phyloP scores from a whole-genome alignment of 1,284 basidiomycete genomes.

The Anthracocystis walkeri region DNA sequence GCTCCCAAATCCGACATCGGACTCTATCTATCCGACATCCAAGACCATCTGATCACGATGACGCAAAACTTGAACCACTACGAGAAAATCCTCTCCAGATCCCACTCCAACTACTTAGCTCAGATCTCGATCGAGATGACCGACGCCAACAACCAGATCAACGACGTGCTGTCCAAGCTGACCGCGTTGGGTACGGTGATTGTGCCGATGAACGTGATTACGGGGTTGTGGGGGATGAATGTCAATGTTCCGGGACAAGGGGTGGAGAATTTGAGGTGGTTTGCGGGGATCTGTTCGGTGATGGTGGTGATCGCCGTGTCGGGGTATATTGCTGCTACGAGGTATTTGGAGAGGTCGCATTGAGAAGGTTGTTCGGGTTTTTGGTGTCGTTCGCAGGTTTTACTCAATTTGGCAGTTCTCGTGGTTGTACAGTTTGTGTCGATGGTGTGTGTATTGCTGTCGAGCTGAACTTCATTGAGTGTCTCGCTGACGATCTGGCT shows the following conservation, averaged over 20 bases:
- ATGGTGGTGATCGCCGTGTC: slow-evolving; percentile 66
- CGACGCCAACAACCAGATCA: slow-evolving; percentile 98
- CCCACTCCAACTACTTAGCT: slow-evolving; percentile 87
- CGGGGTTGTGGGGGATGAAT: slow-evolving; percentile 69
- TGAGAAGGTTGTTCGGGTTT: neutral
- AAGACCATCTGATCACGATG: slow-evolving; percentile 99
- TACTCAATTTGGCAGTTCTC: neutral
- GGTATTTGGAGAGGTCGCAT: slow-evolving; percentile 59
- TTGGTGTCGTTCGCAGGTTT: neutral
- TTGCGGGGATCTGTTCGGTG: slow-evolving; percentile 62
- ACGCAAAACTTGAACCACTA: slow-evolving; percentile 81
- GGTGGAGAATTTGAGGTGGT: slow-evolving; percentile 64
- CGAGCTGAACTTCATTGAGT: neutral
- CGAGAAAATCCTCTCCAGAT: slow-evolving; percentile 91
- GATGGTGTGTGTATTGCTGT: slow-evolving; percentile 3
- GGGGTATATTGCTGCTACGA: slow-evolving; percentile 66
- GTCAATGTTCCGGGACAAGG: slow-evolving; percentile 67
- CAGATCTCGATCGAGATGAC: slow-evolving; percentile 73
- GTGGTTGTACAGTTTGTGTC: neutral
- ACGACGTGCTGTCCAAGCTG: slow-evolving; percentile 97
- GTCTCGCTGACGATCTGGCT: slow-evolving; percentile 18
- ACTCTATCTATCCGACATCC: slow-evolving; percentile 85
- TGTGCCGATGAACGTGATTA: slow-evolving; percentile 74
- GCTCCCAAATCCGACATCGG: slow-evolving; percentile 98
- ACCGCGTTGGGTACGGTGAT: slow-evolving; percentile 98